Conservation (phyloP, 495 filamentous ascomycete genomes). For the Penicillium cinerascens region DNA sequence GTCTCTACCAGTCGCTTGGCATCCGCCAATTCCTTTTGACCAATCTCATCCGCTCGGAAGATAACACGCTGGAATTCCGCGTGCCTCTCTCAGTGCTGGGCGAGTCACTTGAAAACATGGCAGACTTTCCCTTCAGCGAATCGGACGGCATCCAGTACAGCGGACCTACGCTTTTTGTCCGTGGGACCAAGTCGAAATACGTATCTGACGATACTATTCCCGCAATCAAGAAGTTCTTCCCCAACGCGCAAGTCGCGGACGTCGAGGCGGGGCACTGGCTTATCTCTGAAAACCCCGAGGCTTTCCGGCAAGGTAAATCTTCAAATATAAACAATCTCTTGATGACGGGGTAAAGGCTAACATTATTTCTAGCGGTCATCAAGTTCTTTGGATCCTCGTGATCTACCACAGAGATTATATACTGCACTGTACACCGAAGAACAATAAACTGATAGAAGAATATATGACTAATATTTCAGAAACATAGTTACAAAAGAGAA, state of each 20-base stretch:
- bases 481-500: background rate
- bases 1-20: constrained; percentile 50
- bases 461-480: background rate
- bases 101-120: constrained; percentile 58
- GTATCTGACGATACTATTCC: constrained; percentile 86
- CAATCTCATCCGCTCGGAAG: constrained; percentile 64
- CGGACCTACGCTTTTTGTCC: constrained; percentile 76
- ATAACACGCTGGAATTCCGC: constrained; percentile 49
- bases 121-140: constrained; percentile 77
- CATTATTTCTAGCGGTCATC: constrained; percentile 31
- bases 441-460: constrained; percentile 5
- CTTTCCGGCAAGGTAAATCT: constrained; percentile 72
- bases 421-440: background rate
- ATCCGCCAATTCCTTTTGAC: constrained; percentile 92
- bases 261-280: constrained; percentile 93
- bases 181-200: constrained; percentile 81
- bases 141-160: constrained; percentile 53
- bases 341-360: constrained; percentile 5
- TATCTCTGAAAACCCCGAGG: constrained; percentile 87
- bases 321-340: background rate
- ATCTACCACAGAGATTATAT: background rate
- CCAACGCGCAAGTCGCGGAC: constrained; percentile 72
- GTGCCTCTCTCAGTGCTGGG: constrained; percentile 60
- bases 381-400: constrained; percentile 33
- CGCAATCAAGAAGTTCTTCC: constrained; percentile 85